phyloP scores from a whole-genome alignment of 371 early-diverging fungal species.

The Thermomucor indicae-seudaticae region DNA sequence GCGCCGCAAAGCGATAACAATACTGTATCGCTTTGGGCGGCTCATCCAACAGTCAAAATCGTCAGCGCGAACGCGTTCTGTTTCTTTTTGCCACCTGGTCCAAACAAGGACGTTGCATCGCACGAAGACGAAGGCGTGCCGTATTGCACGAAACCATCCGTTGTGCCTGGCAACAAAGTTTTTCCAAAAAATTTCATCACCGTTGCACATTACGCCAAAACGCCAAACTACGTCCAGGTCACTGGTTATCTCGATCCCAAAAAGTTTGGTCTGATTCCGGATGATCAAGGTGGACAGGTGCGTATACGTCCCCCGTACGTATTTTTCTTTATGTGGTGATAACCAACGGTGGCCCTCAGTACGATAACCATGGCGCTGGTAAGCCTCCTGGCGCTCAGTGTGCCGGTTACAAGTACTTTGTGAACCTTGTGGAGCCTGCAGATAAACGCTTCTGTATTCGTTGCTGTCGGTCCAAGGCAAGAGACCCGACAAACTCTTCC shows the following conservation, averaged over 20 bases:
- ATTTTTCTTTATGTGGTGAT: not conserved
- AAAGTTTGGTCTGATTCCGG: conserved; percentile 22
- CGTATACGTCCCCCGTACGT: conserved; percentile 3
- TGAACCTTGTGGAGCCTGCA: conserved; percentile 39
- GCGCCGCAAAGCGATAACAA: too few relatives aligned
- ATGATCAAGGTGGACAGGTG: conserved; percentile 48
- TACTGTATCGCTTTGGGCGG: too few relatives aligned
- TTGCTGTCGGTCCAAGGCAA: conserved; percentile 19
- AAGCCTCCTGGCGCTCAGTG: conserved; percentile 30
- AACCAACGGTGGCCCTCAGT: conserved; percentile 1
- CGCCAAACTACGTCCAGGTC: conserved; percentile 31
- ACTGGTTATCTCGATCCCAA: conserved; percentile 37
- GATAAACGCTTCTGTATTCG: conserved; percentile 36
- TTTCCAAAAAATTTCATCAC: conserved; percentile 34
- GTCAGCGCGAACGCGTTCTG: not conserved
- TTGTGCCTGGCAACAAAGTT: conserved; percentile 3
- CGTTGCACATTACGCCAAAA: conserved; percentile 18
- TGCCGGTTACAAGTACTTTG: conserved; percentile 37
- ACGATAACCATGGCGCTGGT: conserved; percentile 25
- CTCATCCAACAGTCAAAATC: not conserved
- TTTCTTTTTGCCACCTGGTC: conserved; percentile 2
- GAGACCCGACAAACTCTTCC: not conserved
- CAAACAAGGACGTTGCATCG: not conserved
- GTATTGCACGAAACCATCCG: not conserved
- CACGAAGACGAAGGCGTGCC: not conserved